Conservation (phyloP, 306 rosid genomes). For the Dryas drummondii region DNA sequence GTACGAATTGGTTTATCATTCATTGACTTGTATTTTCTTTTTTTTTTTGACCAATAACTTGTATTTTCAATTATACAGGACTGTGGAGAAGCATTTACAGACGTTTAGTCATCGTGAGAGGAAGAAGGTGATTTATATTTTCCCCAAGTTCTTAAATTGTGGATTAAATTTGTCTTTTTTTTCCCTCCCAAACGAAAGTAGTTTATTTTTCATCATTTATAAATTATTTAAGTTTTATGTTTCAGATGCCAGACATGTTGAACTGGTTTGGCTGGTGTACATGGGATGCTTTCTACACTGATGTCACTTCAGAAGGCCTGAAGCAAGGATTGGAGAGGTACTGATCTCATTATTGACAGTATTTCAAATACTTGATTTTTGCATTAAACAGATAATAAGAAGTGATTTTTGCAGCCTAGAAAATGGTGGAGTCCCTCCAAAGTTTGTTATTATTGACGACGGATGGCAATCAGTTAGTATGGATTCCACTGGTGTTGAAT, state of each 20-base stretch:
- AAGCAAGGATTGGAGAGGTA: slow-evolving; percentile 79
- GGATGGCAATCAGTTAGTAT: slow-evolving; percentile 82
- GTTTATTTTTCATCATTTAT: neutral
- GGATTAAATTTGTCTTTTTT: neutral
- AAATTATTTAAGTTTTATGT: neutral
- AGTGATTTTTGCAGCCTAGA: slow-evolving; percentile 46
- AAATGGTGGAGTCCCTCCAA: slow-evolving; percentile 75
- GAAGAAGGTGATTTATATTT: slow-evolving; percentile 60
- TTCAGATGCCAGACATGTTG: slow-evolving; percentile 89
- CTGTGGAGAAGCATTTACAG: slow-evolving; percentile 75
- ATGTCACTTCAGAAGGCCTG: slow-evolving; percentile 71
- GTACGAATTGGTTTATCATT: neutral
- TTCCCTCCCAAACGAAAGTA: neutral
- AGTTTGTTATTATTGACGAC: slow-evolving; percentile 82
- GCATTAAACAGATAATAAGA: slow-evolving; percentile 1
- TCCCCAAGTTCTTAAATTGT: neutral
- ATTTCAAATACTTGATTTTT: neutral
- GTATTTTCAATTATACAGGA: slow-evolving; percentile 37
- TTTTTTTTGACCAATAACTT: no score
- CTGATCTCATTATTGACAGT: slow-evolving; percentile 5
- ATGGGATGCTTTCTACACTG: slow-evolving; percentile 98
- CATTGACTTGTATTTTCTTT: slow-evolving; percentile 11
- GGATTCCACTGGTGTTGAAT: slow-evolving; percentile 50
- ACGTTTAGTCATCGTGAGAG: slow-evolving; percentile 79
- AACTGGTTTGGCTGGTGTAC: slow-evolving; percentile 99